Base-by-base conservation (phyloP, 106 monocot species). In the Xerophyta viscosa region DNA sequence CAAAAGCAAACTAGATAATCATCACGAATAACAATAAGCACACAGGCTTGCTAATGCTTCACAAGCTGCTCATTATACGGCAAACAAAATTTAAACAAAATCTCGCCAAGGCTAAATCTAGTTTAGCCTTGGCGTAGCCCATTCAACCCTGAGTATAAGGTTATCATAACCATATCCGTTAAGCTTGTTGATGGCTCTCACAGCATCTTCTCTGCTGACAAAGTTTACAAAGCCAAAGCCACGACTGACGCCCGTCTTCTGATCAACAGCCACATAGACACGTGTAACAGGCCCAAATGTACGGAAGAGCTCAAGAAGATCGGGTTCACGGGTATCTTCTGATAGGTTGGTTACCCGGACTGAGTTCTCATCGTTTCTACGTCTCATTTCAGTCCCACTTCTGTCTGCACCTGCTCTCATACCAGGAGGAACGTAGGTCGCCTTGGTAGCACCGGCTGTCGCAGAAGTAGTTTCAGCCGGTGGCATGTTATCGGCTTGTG, bases 121-220 rank as follows among this genome's bases (percentile, higher is more conserved):
- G 24, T 78, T 86, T 12, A 82, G 72, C 67, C 92, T 62, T 15
- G 92, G 82, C 2, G 82, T 75, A 0, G 92, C 92, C 92, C 92
- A 92, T 54, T 92, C 92, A 30, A 92, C 92, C 30, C 83, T 61
- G 4, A 92, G 73, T 43, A 92, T 92, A 26, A 92, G 83, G 49
- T 83, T 92, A 64, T 92, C 92, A 37, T 92, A 92, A 11, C 92
- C 92, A 77, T 92, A 92, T 0, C 92, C 92, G 55, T 92, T 92
- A 11, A 92, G 87, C 70, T 92, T 92, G 48, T 74, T 83, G 31
- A 92, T 92, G 1, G 92, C 92, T 48, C 63, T 65, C 71, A 87
- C 92, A 0, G 87, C 92, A 60, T 92, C 92, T 60, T 92, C 92
- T 63, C 61, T 76, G 60, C 45, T 74, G 22, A 83, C 77, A 31